Conservation (phyloP, 495 filamentous ascomycete species). For the Penicillium subrubescens region DNA sequence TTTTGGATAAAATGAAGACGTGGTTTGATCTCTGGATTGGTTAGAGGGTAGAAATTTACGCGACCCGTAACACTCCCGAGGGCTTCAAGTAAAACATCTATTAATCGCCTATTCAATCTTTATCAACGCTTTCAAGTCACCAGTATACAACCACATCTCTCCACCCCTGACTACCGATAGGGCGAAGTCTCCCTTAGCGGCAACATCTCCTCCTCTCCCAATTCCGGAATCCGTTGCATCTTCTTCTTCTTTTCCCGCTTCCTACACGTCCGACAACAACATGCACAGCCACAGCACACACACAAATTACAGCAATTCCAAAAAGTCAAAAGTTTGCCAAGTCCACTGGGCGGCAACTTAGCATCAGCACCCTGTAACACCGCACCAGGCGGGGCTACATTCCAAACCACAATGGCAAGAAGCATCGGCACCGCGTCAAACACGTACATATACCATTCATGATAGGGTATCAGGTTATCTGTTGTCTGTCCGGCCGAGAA, state of each 20-base stretch:
- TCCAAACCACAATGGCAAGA: not conserved
- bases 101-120: not conserved
- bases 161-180: not conserved
- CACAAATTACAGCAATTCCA: not conserved
- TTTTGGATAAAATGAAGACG: no score
- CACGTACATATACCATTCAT: not conserved
- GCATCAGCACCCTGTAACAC: not conserved
- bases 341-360: not conserved
- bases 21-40: no score
- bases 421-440: slow-evolving; percentile 3
- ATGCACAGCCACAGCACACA: not conserved
- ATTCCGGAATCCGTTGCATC: not conserved
- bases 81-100: not conserved
- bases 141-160: not conserved
- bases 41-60: not conserved
- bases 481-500: not conserved
- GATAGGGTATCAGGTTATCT: not conserved
- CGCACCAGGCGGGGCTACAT: not conserved
- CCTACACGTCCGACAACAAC: not conserved
- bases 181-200: not conserved
- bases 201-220: not conserved
- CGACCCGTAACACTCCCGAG: not conserved
- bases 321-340: not conserved
- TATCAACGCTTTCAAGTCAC: not conserved
- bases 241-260: not conserved